Base-by-base conservation (phyloP, 805 yeast species). In the Blastobotrys terrestris region DNA sequence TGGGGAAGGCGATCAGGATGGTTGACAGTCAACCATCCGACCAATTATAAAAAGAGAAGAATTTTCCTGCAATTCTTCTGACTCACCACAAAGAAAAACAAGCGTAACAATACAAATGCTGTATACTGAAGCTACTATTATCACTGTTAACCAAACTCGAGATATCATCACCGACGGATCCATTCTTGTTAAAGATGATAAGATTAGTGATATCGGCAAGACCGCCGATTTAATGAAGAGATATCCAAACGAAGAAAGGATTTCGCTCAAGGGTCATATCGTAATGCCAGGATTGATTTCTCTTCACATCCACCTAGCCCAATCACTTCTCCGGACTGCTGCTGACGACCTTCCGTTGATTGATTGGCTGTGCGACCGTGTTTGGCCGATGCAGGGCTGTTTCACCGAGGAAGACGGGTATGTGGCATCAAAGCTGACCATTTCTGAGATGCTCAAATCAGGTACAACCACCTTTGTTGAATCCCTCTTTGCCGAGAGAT, bases 71-170 rank as follows among this genome's bases (percentile, higher is more conserved):
- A n/a, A n/a, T n/a, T n/a, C n/a, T n/a, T n/a, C n/a, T n/a, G n/a
- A n/a, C n/a, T n/a, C n/a, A n/a, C n/a, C n/a, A n/a, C n/a, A n/a
- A n/a, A n/a, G n/a, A n/a, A n/a, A 5, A 26, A 26, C 11, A 26
- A 26, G 11, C 35, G 8, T 11, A 26, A 26, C 35, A 26, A 26
- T 35, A 8, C 11, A 22, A 40, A 52, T 53, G 55, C 91, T 54
- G 8, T 54, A 51, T 90, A 31, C 82, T 84, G 52, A 51, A 16
- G 55, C 49, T 22, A 45, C 55, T 13, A 41, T 54, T 49, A 42
- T 54, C 15, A 54, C 57, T 43, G 52, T 54, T 39, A 52, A 54
- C 39, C 18, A 21, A 18, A 22, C 26, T 14, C 16, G 52, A 39
- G 52, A 52, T 2, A 46, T 52, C 35, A 44, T 54, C 21, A n/a